Percentiles rank a stretch among this genome's conserved stretches.
phyloP scores from a whole-genome alignment of 2,329 filamentous ascomycete species.

The Alternaria infectoria region DNA sequence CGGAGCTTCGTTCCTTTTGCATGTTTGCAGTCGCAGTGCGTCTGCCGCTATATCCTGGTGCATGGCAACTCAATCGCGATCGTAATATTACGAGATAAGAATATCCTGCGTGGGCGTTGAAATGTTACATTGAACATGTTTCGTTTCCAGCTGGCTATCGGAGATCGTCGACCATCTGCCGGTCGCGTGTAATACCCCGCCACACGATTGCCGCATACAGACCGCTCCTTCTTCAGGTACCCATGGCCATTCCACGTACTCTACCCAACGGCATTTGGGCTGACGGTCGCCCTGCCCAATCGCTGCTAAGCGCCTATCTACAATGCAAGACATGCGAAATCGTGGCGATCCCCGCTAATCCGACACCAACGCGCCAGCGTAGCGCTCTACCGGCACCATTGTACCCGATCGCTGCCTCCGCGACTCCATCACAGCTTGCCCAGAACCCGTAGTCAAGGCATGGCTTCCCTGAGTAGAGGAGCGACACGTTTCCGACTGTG shows the following conservation, averaged over 20 bases:
- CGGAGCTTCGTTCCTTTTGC: slow-evolving; percentile 18
- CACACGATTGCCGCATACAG: slow-evolving; percentile 17
- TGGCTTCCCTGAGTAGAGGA: slow-evolving; percentile 61
- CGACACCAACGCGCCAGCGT: slow-evolving; percentile 15
- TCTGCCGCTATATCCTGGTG: slow-evolving; percentile 3
- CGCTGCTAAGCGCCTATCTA: slow-evolving; percentile 27
- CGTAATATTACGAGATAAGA: slow-evolving; percentile 21
- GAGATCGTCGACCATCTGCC: slow-evolving; percentile 14
- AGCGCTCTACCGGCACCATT: slow-evolving; percentile 11
- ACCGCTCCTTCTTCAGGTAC: slow-evolving; percentile 18
- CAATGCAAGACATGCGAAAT: slow-evolving; percentile 24
- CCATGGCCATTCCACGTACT: neutral
- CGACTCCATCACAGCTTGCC: slow-evolving; percentile 1
- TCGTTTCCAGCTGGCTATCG: neutral
- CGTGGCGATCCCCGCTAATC: slow-evolving; percentile 21
- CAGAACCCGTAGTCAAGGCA: slow-evolving; percentile 20
- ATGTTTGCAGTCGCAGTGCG: slow-evolving; percentile 20
- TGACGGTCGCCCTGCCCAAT: slow-evolving; percentile 33
- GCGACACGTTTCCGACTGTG: slow-evolving; percentile 69
- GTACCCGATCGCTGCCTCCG: neutral
- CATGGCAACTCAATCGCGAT: neutral
- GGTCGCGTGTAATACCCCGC: slow-evolving; percentile 17
- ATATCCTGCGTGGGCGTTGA: neutral
- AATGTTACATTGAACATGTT: slow-evolving; percentile 3
- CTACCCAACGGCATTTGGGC: slow-evolving; percentile 15